These are phyloP conservation scores for Myotisia sp. DNA, from an alignment of 2,329 filamentous ascomycete species.

Conservation along the genomic window DNA sequence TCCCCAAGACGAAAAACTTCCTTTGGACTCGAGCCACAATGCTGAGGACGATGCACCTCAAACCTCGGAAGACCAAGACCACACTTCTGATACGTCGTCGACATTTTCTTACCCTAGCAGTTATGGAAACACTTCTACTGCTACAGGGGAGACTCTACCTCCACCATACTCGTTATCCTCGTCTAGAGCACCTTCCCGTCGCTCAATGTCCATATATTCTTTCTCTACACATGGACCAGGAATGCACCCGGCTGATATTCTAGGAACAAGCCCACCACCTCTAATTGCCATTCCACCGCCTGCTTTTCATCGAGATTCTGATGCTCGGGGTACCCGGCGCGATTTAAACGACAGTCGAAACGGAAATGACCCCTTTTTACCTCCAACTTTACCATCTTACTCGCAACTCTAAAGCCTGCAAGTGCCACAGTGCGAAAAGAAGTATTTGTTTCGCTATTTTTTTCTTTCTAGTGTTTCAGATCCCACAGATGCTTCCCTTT, in stretches of 20 bases:
- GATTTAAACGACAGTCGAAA: too few relatives aligned
- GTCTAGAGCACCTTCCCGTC: conserved; percentile 19
- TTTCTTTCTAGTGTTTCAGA: too few relatives aligned
- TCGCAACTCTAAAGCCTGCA: too few relatives aligned
- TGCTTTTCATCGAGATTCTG: conserved; percentile 14
- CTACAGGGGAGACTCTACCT: conserved; percentile 29
- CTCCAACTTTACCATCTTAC: too few relatives aligned
- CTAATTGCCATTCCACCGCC: conserved; percentile 19
- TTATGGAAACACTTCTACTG: conserved; percentile 32
- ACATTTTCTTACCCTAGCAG: conserved; percentile 30
- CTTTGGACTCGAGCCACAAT: background rate
- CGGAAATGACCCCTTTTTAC: too few relatives aligned
- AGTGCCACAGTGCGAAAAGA: too few relatives aligned
- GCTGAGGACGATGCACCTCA: conserved; percentile 12
- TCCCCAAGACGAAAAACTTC: conserved; percentile 4
- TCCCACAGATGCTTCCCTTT: too few relatives aligned
- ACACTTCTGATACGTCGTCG: conserved; percentile 27
- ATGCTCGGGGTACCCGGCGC: too few relatives aligned
- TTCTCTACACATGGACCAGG: conserved; percentile 15
- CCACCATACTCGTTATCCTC: conserved; percentile 27
- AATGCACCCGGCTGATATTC: conserved; percentile 5
- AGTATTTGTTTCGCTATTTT: too few relatives aligned
- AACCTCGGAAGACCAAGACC: conserved; percentile 14
- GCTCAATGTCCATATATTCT: conserved; percentile 19
- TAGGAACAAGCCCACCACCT: conserved; percentile 6